phyloP scores from a whole-genome alignment of 768 basidiomycete species.

The Suillus americanus region DNA sequence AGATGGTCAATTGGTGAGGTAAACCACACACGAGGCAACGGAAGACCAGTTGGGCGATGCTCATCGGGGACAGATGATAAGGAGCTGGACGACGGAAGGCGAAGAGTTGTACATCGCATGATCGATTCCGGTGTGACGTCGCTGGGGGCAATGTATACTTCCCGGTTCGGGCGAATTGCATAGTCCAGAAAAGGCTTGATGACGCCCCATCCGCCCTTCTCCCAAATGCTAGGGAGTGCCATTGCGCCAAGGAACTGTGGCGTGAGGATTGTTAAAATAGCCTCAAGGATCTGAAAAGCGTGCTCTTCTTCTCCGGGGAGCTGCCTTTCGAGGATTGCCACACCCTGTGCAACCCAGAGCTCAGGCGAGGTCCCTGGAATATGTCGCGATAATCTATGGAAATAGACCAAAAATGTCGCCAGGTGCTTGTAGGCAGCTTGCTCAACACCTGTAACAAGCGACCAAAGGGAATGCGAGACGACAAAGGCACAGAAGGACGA shows the following conservation, averaged over 20 bases:
- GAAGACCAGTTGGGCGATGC: conserved; percentile 39
- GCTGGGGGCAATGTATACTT: conserved; percentile 51
- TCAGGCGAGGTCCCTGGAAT: conserved; percentile 56
- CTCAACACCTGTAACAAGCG: conserved; percentile 11
- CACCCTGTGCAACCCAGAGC: conserved; percentile 68
- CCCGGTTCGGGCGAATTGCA: conserved; percentile 39
- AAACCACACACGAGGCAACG: conserved; percentile 62
- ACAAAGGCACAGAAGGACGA: conserved; percentile 52
- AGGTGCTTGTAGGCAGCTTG: conserved; percentile 43
- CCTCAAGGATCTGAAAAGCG: conserved; percentile 41
- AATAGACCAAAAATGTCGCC: conserved; percentile 50
- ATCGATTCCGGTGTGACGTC: conserved; percentile 56
- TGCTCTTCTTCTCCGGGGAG: conserved; percentile 76
- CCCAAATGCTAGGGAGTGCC: conserved; percentile 45
- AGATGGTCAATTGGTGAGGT: conserved; percentile 74
- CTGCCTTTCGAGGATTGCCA: conserved; percentile 52
- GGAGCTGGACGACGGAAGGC: conserved; percentile 25
- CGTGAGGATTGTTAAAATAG: conserved; percentile 15
- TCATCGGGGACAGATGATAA: conserved; percentile 14
- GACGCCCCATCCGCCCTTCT: conserved; percentile 43
- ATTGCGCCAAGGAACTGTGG: conserved; percentile 18
- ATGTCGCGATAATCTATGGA: conserved; percentile 57
- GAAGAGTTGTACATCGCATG: conserved; percentile 53
- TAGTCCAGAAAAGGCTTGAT: conserved; percentile 58
- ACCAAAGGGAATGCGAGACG: conserved; percentile 54